These are phyloP conservation scores for Coelastrella sp. DNA, from an alignment of 139 green algal species.

Conservation along the genomic window DNA sequence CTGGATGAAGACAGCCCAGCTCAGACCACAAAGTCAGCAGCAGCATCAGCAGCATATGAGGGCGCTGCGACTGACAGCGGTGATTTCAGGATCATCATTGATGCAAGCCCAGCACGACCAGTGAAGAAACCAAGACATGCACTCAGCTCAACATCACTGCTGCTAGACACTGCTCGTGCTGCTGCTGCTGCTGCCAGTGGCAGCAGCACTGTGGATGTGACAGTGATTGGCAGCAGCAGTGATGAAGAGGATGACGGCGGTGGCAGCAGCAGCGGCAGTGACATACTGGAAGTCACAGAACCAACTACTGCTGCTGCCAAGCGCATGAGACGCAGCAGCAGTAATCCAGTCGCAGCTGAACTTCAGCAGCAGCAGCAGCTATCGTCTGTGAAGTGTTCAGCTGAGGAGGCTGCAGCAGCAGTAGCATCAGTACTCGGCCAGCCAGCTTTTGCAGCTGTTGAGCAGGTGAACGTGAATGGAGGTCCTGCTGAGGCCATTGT, in stretches of 20 bases:
- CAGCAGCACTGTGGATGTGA: neutral
- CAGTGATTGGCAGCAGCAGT: conserved; percentile 26
- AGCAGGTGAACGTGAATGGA: neutral
- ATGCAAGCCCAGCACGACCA: neutral
- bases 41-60: neutral
- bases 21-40: neutral
- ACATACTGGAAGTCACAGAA: conserved; percentile 2
- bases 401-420: neutral
- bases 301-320: neutral
- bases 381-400: neutral
- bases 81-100: neutral
- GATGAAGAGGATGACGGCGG: neutral
- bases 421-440: neutral
- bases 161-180: neutral
- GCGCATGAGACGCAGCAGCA: neutral
- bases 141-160: neutral
- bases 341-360: neutral
- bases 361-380: neutral
- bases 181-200: conserved; percentile 15
- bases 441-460: too few relatives aligned
- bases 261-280: conserved; percentile 1
- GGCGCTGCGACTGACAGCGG: neutral
- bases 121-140: neutral
- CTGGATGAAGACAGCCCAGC: neutral
- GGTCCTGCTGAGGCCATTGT: neutral